A percentile compares a stretch with the other conserved stretches of the same genome.
Evolutionary conservation across 768 basidiomycete species (phyloP).

Genomic region (Megacollybia marginata): DNA sequence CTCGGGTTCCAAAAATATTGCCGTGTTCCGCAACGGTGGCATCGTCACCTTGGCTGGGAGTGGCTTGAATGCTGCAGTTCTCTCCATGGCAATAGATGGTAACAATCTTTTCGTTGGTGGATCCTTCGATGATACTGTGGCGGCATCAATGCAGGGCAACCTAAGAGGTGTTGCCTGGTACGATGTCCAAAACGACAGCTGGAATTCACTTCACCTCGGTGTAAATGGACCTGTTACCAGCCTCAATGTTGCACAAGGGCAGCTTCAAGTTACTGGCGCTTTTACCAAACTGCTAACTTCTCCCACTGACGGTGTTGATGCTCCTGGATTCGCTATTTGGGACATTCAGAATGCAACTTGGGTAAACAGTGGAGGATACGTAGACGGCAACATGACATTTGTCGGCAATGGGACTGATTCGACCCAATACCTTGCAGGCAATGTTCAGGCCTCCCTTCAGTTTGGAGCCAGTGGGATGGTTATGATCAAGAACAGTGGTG

Average conservation of each 20-base stretch:
- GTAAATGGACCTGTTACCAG: constrained; percentile 69
- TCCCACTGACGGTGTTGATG: constrained; percentile 24
- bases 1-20: constrained; percentile 61
- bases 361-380: constrained; percentile 69
- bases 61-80: constrained; percentile 78
- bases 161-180: constrained; percentile 65
- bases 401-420: constrained; percentile 58
- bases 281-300: constrained; percentile 47
- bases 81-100: constrained; percentile 53
- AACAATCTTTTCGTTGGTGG: constrained; percentile 83
- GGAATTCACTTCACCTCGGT: constrained; percentile 66
- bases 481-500: constrained; percentile 59
- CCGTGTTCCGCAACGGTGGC: constrained; percentile 55
- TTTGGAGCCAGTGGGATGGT: constrained; percentile 80
- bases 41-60: constrained; percentile 46
- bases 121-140: constrained; percentile 64
- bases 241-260: constrained; percentile 41
- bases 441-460: constrained; percentile 42
- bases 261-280: constrained; percentile 66
- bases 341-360: constrained; percentile 52
- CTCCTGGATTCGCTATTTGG: constrained; percentile 73
- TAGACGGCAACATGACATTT: constrained; percentile 64
- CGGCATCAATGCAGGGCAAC: constrained; percentile 41
- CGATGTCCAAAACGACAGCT: constrained; percentile 54
- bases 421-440: constrained; percentile 65